Percentiles rank a stretch among this genome's conserved stretches.
phyloP scores from a whole-genome alignment of 768 basidiomycete species.

The Russula foetens region DNA sequence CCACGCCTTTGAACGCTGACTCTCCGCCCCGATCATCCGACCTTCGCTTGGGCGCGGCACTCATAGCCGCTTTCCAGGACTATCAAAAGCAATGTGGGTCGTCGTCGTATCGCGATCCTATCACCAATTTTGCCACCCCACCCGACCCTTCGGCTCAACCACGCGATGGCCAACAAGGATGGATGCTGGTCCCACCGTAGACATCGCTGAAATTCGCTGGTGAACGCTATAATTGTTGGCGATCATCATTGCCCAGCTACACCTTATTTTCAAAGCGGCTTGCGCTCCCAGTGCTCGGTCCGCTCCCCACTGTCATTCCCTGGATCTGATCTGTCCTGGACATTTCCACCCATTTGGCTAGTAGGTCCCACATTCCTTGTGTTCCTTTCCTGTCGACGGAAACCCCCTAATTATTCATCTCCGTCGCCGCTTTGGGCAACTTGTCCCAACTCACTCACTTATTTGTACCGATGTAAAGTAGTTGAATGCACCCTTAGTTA shows the following conservation, averaged over 20 bases:
- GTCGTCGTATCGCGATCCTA: not conserved
- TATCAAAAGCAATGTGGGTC: accelerated
- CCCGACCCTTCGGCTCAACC: not conserved
- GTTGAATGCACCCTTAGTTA: not conserved
- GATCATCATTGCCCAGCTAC: too few relatives aligned
- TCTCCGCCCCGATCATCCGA: not conserved
- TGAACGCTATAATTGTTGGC: not conserved
- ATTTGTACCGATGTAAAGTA: not conserved
- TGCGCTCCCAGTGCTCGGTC: not conserved
- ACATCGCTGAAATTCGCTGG: not conserved
- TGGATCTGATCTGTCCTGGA: not conserved
- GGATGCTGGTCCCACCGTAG: not conserved
- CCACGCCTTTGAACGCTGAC: not conserved
- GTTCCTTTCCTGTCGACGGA: not conserved
- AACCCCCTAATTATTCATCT: not conserved
- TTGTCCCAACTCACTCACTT: not conserved
- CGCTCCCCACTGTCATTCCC: not conserved
- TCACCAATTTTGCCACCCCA: not conserved
- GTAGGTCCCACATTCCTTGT: not conserved
- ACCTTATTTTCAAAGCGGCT: too few relatives aligned
- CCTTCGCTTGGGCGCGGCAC: not conserved
- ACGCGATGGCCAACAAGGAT: not conserved
- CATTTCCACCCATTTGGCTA: not conserved
- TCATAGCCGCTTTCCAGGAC: not conserved
- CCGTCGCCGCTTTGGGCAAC: too few relatives aligned